Percentiles rank a stretch among this genome's conserved stretches.
phyloP scores from a whole-genome alignment of 352 stramenopile genomes.

The Globisporangium lucens region DNA sequence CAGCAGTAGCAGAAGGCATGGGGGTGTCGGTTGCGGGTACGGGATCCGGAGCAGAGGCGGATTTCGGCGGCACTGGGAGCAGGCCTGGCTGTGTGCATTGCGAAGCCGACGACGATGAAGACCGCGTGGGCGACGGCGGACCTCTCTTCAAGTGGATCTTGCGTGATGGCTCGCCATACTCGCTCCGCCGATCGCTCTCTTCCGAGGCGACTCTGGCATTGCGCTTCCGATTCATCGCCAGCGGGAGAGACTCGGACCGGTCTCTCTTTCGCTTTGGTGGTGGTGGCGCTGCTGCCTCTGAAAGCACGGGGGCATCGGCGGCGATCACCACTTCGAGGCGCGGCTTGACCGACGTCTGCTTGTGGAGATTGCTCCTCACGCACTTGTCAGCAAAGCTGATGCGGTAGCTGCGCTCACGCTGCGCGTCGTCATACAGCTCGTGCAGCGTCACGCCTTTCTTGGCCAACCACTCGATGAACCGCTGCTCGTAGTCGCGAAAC shows the following conservation, averaged over 20 bases:
- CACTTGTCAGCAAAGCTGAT: slow-evolving; percentile 20
- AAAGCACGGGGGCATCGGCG: neutral
- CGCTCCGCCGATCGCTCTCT: neutral
- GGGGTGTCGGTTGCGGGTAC: neutral
- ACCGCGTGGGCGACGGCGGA: neutral
- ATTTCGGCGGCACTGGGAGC: neutral
- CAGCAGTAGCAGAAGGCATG: neutral
- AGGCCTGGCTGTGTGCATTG: neutral
- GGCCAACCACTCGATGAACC: slow-evolving; percentile 18
- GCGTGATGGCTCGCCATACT: neutral
- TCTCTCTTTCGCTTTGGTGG: slow-evolving; percentile 1
- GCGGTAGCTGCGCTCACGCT: slow-evolving; percentile 17
- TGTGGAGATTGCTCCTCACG: neutral
- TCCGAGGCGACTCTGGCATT: neutral
- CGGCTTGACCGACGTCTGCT: neutral
- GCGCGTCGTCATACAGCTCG: slow-evolving; percentile 1
- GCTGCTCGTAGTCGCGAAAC: slow-evolving; percentile 18
- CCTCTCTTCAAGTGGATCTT: slow-evolving; percentile 8
- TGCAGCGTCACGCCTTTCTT: slow-evolving; percentile 1
- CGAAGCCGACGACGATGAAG: neutral
- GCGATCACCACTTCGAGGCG: neutral
- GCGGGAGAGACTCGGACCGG: neutral
- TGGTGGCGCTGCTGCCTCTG: neutral
- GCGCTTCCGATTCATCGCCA: slow-evolving; percentile 1
- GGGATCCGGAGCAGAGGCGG: neutral